These are phyloP conservation scores for Ustilago tritici DNA, from an alignment of 1,284 basidiomycete genomes.

Conservation along the genomic window DNA sequence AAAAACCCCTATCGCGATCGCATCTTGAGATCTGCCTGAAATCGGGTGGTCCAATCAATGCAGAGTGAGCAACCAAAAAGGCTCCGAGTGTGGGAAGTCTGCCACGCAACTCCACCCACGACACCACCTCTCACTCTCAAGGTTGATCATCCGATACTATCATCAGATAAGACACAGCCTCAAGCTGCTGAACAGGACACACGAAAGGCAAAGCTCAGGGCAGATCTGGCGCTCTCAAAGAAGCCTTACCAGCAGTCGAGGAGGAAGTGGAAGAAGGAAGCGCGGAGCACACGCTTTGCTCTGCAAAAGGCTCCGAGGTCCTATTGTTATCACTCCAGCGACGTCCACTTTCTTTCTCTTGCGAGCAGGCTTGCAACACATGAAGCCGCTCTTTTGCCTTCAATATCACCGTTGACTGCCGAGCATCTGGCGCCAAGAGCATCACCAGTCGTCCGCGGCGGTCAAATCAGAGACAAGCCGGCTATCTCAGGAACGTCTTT, in stretches of 20 bases:
- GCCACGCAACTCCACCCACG: not conserved
- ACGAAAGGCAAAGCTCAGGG: too few relatives aligned
- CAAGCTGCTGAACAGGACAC: too few relatives aligned
- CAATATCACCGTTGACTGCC: not conserved
- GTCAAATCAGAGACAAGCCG: not conserved
- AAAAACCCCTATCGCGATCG: conserved; percentile 6
- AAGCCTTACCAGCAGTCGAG: too few relatives aligned
- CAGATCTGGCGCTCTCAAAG: too few relatives aligned
- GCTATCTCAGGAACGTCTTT: conserved; percentile 8
- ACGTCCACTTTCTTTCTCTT: not conserved
- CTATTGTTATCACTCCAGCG: not conserved
- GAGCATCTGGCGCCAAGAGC: conserved; percentile 5
- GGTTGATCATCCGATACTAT: not conserved
- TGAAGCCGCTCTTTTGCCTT: not conserved
- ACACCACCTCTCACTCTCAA: not conserved
- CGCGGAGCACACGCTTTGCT: not conserved
- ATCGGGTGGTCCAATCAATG: conserved; percentile 6
- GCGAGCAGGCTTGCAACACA: not conserved
- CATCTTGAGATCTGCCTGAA: not conserved
- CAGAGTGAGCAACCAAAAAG: conserved; percentile 24
- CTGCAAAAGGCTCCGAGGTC: conserved; percentile 26
- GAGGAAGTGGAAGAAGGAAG: not conserved
- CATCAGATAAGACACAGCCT: too few relatives aligned
- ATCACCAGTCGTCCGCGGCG: not conserved
- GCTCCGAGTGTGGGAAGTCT: conserved; percentile 25